These are phyloP conservation scores for Fragilariopsis cylindrus DNA, from an alignment of 108 stramenopile species.

Conservation along the genomic window DNA sequence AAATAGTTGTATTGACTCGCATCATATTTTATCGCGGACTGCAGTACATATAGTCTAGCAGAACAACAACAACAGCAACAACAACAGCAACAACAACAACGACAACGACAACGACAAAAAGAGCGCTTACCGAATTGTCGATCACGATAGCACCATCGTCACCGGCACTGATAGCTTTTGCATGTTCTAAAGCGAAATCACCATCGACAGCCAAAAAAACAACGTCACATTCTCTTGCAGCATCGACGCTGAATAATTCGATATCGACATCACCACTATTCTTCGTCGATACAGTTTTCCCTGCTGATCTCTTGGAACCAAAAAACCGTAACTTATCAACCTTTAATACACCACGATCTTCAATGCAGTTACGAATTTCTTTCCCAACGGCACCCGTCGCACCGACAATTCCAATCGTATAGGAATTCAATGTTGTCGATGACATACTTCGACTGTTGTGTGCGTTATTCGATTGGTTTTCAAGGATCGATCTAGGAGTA, in stretches of 20 bases:
- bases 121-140: slow-evolving; percentile 75
- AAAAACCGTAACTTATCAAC: slow-evolving; percentile 85
- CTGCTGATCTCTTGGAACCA: slow-evolving; percentile 84
- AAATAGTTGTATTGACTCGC: too few relatives aligned
- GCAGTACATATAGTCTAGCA: too few relatives aligned
- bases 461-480: neutral
- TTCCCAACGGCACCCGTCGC: slow-evolving; percentile 98
- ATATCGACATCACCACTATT: slow-evolving; percentile 84
- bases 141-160: slow-evolving; percentile 79
- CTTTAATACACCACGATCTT: slow-evolving; percentile 64
- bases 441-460: neutral
- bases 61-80: too few relatives aligned
- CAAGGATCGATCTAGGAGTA: slow-evolving; percentile 7
- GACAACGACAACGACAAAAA: neutral
- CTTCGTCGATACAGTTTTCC: slow-evolving; percentile 71
- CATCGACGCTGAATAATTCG: slow-evolving; percentile 76
- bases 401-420: slow-evolving; percentile 94
- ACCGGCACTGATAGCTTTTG: slow-evolving; percentile 65
- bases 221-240: slow-evolving; percentile 83
- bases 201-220: slow-evolving; percentile 91
- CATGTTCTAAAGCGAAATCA: slow-evolving; percentile 85
- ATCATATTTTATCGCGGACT: too few relatives aligned
- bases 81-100: too few relatives aligned
- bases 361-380: slow-evolving; percentile 90
- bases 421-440: slow-evolving; percentile 19